Evolutionary conservation across 352 stramenopile genomes (phyloP), one percentile per base, ranked within the genome.

Genomic region (Phytophthora aleatoria): DNA sequence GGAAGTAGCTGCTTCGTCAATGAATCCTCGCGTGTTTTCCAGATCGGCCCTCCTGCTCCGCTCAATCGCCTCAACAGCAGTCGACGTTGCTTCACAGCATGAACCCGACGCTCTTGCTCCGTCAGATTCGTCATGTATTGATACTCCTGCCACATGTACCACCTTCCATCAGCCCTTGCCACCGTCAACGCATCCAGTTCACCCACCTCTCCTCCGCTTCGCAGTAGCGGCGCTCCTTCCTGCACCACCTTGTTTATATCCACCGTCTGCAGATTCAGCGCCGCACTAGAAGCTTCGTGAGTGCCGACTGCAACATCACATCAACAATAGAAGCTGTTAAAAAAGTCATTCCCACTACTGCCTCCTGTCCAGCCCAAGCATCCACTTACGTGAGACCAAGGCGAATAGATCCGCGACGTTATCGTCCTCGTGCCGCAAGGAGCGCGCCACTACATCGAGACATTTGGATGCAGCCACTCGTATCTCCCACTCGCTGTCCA

Each of bases 141-240:
- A 53, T 95, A 95, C 61, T 94, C 87, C 82, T 91, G 49, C 51
- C 30, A 61, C 16, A 48, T 26, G 28, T 16, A 61, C 39, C 6
- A 16, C 5, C 12, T 11, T 20, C 28, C 24, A 11, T 20, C 11
- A 69, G 24, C 11, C 43, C 12, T 5, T 11, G 3, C 15, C 16
- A 56, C 9, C 8, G n/a, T 28, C 7, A 16, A 64, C n/a, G 13
- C 7, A 50, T 5, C 6, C 11, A 24, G 13, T 11, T 1, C 8
- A 71, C 69, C 15, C n/a, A 88, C 82, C 65, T 95, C 82, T 27
- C 87, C 87, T 24, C 87, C 87, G 50, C 81, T 94, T 8, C 85
- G 78, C 28, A 95, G 45, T 35, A 95, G 43, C 26, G 87, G 84
- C 11, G 83, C 81, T 4, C 83, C 87, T 15, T 92, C 69, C 1